These are phyloP conservation scores for Canariomyces notabilis DNA, from an alignment of 2,329 filamentous ascomycete genomes.

Conservation along the genomic window DNA sequence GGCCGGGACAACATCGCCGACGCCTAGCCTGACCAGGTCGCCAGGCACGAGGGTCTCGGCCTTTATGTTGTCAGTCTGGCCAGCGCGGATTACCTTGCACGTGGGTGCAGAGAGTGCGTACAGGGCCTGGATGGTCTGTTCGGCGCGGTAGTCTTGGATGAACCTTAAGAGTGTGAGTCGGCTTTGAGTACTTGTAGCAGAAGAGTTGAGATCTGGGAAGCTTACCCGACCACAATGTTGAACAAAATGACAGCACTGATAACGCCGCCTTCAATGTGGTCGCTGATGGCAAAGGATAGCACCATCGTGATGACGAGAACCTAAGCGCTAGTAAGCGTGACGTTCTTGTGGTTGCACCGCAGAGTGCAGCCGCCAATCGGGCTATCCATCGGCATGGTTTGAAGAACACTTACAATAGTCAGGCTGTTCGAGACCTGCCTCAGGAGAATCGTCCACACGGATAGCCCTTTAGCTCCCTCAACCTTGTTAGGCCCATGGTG, in stretches of 20 bases:
- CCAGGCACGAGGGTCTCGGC: slow-evolving; percentile 58
- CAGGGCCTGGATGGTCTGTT: slow-evolving; percentile 58
- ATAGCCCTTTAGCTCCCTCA: slow-evolving; percentile 65
- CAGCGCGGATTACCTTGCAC: slow-evolving; percentile 54
- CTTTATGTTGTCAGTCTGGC: slow-evolving; percentile 46
- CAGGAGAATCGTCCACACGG: slow-evolving; percentile 69
- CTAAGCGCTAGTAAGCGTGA: slow-evolving; percentile 35
- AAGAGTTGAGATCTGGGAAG: slow-evolving; percentile 14
- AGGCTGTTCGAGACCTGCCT: slow-evolving; percentile 74
- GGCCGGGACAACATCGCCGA: slow-evolving; percentile 65
- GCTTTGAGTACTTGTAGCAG: background rate
- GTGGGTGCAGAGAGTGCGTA: slow-evolving; percentile 54
- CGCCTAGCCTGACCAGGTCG: slow-evolving; percentile 57
- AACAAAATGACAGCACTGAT: slow-evolving; percentile 63
- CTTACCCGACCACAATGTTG: slow-evolving; percentile 62
- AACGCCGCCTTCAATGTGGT: slow-evolving; percentile 64
- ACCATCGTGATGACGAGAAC: slow-evolving; percentile 71
- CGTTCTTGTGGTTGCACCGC: background rate
- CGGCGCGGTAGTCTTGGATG: slow-evolving; percentile 56
- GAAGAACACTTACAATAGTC: slow-evolving; percentile 43
- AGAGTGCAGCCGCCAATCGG: no score
- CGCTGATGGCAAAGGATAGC: slow-evolving; percentile 59
- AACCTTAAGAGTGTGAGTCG: slow-evolving; percentile 45
- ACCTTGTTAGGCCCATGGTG: slow-evolving; percentile 66
- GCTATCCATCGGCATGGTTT: background rate